Conservation (phyloP, 1,284 basidiomycete genomes). For the Malassezia vespertilionis region DNA sequence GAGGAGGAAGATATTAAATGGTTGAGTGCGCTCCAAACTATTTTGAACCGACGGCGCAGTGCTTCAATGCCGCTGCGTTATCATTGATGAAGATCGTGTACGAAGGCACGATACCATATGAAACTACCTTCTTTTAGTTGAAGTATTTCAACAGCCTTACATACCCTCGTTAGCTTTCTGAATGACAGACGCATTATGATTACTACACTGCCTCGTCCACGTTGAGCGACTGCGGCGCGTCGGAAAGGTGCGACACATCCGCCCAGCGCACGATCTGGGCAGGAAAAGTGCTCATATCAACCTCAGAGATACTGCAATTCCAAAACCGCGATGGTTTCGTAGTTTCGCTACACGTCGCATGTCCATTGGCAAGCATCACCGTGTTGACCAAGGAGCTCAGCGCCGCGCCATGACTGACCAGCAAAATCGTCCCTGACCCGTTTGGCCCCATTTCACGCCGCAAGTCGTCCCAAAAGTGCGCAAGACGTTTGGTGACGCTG, state of each 20-base stretch:
- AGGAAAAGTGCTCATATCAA: slow-evolving; percentile 3
- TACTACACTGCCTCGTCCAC: slow-evolving; percentile 10
- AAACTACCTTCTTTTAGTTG: too few relatives aligned
- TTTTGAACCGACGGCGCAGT: slow-evolving; percentile 54
- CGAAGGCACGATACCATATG: too few relatives aligned
- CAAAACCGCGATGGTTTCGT: slow-evolving; percentile 29
- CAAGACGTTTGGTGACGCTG: slow-evolving; percentile 23
- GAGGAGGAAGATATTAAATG: slow-evolving; percentile 99
- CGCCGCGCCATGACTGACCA: slow-evolving; percentile 41
- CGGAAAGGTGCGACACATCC: slow-evolving; percentile 10
- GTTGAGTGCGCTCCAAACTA: slow-evolving; percentile 81
- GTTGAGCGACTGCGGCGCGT: slow-evolving; percentile 3
- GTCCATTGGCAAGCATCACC: slow-evolving; percentile 25
- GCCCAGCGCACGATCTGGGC: slow-evolving; percentile 12
- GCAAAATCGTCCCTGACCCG: slow-evolving; percentile 18
- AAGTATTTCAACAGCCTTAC: too few relatives aligned
- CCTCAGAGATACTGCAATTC: slow-evolving; percentile 44
- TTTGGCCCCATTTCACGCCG: not conserved
- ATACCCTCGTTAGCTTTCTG: not conserved
- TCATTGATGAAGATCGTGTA: not conserved
- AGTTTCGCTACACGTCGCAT: slow-evolving; percentile 15
- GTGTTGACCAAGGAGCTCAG: slow-evolving; percentile 33
- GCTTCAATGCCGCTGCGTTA: not conserved
- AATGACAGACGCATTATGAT: too few relatives aligned
- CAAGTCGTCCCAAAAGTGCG: slow-evolving; percentile 32